Conservation (phyloP, 495 filamentous ascomycete genomes). For the Terfezia boudieri region DNA sequence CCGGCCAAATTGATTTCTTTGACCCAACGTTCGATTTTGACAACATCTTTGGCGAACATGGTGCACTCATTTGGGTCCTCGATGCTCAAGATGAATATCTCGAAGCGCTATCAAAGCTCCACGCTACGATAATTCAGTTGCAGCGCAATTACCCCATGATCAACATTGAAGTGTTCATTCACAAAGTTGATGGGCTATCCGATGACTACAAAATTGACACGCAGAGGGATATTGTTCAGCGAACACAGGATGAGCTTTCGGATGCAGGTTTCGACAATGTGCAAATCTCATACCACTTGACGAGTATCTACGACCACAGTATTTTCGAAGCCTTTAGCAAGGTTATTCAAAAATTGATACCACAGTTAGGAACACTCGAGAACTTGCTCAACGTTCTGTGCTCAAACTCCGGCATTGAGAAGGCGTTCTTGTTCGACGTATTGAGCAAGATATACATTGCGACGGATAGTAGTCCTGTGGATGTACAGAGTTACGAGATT, state of each 20-base stretch:
- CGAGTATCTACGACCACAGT: conserved; percentile 90
- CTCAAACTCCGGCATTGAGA: conserved; percentile 79
- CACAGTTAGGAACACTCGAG: conserved; percentile 76
- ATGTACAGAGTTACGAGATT: conserved; percentile 87
- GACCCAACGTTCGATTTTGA: conserved; percentile 73
- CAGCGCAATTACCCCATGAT: conserved; percentile 72
- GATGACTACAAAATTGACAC: conserved; percentile 90
- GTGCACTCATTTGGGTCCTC: conserved; percentile 93
- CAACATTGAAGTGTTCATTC: conserved; percentile 93
- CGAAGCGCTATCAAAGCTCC: conserved; percentile 66
- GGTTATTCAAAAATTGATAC: conserved; percentile 91
- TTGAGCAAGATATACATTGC: conserved; percentile 96
- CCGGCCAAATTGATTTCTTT: conserved; percentile 74
- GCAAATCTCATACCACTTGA: conserved; percentile 78
- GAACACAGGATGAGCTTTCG: conserved; percentile 88
- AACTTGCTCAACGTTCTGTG: conserved; percentile 73
- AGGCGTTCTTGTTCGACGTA: conserved; percentile 92
- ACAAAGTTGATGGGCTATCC: conserved; percentile 86
- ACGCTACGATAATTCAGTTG: conserved; percentile 64
- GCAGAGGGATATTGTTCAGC: conserved; percentile 81
- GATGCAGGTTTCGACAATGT: conserved; percentile 82
- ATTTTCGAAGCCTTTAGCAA: conserved; percentile 98
- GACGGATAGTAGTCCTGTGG: conserved; percentile 75
- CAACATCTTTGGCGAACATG: conserved; percentile 77
- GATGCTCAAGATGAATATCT: conserved; percentile 95